Percentiles rank a stretch among this genome's conserved stretches.
These are phyloP conservation scores for Bryoglossum gracile DNA, from an alignment of 495 filamentous ascomycete genomes.

Conservation along the genomic window DNA sequence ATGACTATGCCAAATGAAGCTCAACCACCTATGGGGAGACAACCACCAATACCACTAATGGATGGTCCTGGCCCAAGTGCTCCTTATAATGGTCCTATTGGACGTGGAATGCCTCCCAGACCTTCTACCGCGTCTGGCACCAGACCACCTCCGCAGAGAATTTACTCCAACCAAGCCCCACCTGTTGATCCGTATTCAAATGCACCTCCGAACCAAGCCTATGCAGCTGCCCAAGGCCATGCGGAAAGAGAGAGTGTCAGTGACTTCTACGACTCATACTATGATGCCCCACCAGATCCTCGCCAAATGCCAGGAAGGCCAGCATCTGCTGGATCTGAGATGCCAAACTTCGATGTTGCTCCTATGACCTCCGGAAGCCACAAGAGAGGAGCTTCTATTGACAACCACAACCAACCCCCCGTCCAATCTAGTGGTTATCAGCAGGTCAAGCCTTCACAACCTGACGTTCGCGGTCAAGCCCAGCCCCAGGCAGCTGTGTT, in stretches of 20 bases:
- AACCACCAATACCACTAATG: conserved; percentile 17
- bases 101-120: conserved; percentile 37
- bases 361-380: conserved; percentile 26
- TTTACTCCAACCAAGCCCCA: conserved; percentile 35
- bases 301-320: conserved; percentile 13
- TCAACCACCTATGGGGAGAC: conserved; percentile 12
- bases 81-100: conserved; percentile 37
- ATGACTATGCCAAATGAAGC: conserved; percentile 25
- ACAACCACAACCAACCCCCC: conserved; percentile 47
- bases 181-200: conserved; percentile 16
- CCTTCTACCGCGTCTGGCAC: conserved; percentile 44
- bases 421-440: conserved; percentile 29
- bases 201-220: not conserved
- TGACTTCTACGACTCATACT: conserved; percentile 53
- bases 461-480: conserved; percentile 46
- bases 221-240: conserved; percentile 4
- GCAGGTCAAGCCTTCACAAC: conserved; percentile 53
- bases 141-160: conserved; percentile 38
- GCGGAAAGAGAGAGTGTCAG: conserved; percentile 29
- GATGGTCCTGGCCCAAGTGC: conserved; percentile 28
- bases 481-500: conserved; percentile 57
- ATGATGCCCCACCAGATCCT: conserved; percentile 33
- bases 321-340: conserved; percentile 42
- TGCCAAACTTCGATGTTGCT: conserved; percentile 69
- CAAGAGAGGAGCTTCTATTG: conserved; percentile 31